Percentiles rank a stretch among this genome's conserved stretches.
Evolutionary conservation across 164 flowering plant species (phyloP).

Genomic region (Nymphaea colorata): DNA sequence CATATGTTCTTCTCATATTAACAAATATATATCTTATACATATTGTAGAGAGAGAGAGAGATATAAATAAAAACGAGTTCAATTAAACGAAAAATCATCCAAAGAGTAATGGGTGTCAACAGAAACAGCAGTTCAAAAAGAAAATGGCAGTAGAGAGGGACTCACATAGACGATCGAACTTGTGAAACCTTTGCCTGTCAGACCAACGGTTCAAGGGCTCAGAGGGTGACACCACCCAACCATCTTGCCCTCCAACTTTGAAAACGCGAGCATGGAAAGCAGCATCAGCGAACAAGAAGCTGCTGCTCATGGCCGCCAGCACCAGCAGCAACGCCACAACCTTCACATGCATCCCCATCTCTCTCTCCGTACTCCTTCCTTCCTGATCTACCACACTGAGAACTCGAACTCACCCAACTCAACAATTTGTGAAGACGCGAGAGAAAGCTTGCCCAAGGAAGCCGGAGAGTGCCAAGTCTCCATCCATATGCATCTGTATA

Average conservation of each 20-base stretch:
- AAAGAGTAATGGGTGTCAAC: too few relatives aligned
- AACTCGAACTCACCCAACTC: not conserved
- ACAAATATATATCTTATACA: not conserved
- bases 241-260: slow-evolving; percentile 56
- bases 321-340: not conserved
- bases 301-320: not conserved
- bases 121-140: too few relatives aligned
- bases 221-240: slow-evolving; percentile 45
- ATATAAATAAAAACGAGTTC: not conserved
- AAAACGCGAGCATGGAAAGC: slow-evolving; percentile 25
- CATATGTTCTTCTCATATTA: not conserved
- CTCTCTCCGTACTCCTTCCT: not conserved
- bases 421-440: not conserved
- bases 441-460: not conserved
- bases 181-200: slow-evolving; percentile 38
- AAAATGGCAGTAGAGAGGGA: not conserved
- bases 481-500: too few relatives aligned
- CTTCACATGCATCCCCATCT: not conserved
- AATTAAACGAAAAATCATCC: not conserved
- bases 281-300: slow-evolving; percentile 11
- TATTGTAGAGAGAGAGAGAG: not conserved
- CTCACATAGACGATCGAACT: slow-evolving; percentile 53
- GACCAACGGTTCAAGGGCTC: slow-evolving; percentile 50
- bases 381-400: not conserved
- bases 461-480: too few relatives aligned